Base-by-base conservation (phyloP, 2,329 filamentous ascomycete species). In the Tolypocladium ophioglossoides region DNA sequence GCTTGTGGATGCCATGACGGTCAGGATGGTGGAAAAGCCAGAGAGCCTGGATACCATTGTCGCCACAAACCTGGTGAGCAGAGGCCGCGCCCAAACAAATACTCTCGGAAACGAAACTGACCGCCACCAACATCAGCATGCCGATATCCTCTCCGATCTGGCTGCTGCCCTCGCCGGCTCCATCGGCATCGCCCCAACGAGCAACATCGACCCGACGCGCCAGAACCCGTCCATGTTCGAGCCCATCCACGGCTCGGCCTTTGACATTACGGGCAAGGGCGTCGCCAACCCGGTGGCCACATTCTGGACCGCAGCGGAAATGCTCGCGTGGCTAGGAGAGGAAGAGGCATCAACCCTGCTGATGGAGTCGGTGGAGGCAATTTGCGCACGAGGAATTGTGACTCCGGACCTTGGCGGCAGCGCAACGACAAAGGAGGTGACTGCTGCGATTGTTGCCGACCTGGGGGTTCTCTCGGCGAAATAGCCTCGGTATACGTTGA, bases 231-330 rank as follows among this genome's bases (percentile, higher is more conserved):
- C 74, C 35, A 76, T 84, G 70, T 84, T 84, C 56, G 81, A 84
- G 66, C 80, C 80, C 4, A 87, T 89, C 52, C 86, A 89, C 66
- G 86, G 84, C 77, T 80, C 63, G 48, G 86, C 86, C 5, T 86
- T 86, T 16, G 87, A 90, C 62, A 89, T 90, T 57, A 80, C 80
- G 10, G 86, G 86, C 52, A 78, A 86, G 67, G 84, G 84, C n/a
- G 78, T 87, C 49, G 85, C 87, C 54, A 89, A 90, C 69, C 86
- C 86, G 1, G 75, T 83, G 0, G 79, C 72, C 1, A 81, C 79
- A 0, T 80, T 83, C 63, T 83, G 80, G 79, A 79, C 77, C 1
- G 78, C 76, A 1, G 72, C 74, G 0, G 79, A 82, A 63, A 82
- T 83, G 79, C 62, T 83, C 32, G 69, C 68, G 12, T 83, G 79